A percentile compares a stretch with the other conserved stretches of the same genome.
Conservation (phyloP, 768 basidiomycete genomes). For the Chlorophyllum brunneum region DNA sequence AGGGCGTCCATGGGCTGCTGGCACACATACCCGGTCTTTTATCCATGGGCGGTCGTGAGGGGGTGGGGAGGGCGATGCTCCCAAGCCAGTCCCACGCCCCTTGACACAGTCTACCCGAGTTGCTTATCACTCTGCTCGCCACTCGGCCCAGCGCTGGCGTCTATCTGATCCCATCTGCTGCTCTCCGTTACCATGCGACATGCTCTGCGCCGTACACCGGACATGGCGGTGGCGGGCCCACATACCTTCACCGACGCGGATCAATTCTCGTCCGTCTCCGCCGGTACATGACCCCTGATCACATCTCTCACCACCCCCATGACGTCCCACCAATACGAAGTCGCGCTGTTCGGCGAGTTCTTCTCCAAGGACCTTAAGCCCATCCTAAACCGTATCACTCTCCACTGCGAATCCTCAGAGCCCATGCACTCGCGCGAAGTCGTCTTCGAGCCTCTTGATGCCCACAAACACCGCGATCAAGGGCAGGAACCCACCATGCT, state of each 20-base stretch:
- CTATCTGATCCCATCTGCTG: too few species aligned
- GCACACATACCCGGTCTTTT: conserved; percentile 10
- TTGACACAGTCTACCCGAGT: not conserved
- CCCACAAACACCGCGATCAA: conserved; percentile 53
- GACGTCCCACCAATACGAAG: conserved; percentile 69
- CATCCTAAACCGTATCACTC: conserved; percentile 76
- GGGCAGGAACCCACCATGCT: conserved; percentile 66
- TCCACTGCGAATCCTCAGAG: conserved; percentile 75
- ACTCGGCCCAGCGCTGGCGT: too few species aligned
- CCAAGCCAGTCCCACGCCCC: conserved; percentile 1
- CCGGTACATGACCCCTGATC: too few species aligned
- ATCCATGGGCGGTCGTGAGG: conserved; percentile 17
- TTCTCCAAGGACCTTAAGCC: conserved; percentile 71
- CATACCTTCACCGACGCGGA: too few species aligned
- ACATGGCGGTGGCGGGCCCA: too few species aligned
- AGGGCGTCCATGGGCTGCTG: conserved; percentile 26
- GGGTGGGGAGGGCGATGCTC: not conserved
- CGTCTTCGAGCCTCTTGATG: conserved; percentile 78
- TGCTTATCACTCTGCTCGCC: too few species aligned
- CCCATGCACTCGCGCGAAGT: conserved; percentile 74
- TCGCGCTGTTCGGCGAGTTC: conserved; percentile 81
- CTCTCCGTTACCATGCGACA: too few species aligned
- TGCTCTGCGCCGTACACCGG: too few species aligned
- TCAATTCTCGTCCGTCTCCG: not conserved
- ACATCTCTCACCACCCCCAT: conserved; percentile 23